Percentiles rank a stretch among this genome's conserved stretches.
These are phyloP conservation scores for Saprolegnia diclina DNA, from an alignment of 352 stramenopile species.

Conservation along the genomic window DNA sequence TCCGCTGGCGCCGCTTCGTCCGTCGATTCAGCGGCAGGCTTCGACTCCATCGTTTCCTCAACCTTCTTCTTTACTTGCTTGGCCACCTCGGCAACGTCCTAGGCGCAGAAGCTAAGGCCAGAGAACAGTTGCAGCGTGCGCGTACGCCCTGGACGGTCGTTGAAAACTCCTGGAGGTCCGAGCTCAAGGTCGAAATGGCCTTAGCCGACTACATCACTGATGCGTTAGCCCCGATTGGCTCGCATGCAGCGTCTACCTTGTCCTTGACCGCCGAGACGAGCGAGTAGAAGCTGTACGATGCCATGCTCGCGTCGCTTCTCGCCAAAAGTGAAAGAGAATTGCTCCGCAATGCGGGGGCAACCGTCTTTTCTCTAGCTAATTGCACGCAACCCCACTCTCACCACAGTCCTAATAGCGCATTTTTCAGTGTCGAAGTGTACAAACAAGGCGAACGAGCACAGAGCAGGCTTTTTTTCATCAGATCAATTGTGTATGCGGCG, in stretches of 20 bases:
- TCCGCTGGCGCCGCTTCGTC: conserved; percentile 20
- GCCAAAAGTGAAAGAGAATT: not conserved
- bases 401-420: no score
- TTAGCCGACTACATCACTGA: conserved; percentile 45
- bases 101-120: not conserved
- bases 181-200: conserved; percentile 64
- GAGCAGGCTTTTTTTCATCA: no score
- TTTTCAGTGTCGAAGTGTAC: no score
- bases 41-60: conserved; percentile 42
- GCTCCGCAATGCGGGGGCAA: not conserved
- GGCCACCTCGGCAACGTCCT: conserved; percentile 53
- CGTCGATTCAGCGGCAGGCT: conserved; percentile 23
- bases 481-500: no score
- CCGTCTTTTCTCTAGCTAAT: not conserved
- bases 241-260: conserved; percentile 29
- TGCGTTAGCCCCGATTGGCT: not conserved
- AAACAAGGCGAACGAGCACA: no score
- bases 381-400: not conserved
- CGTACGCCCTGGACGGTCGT: conserved; percentile 55
- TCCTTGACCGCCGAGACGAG: conserved; percentile 38
- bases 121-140: not conserved
- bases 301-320: conserved; percentile 28
- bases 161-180: conserved; percentile 64
- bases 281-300: conserved; percentile 43
- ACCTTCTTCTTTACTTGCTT: conserved; percentile 49